Conservation (phyloP, 2,329 filamentous ascomycete species). For the Microdochium nivale region DNA sequence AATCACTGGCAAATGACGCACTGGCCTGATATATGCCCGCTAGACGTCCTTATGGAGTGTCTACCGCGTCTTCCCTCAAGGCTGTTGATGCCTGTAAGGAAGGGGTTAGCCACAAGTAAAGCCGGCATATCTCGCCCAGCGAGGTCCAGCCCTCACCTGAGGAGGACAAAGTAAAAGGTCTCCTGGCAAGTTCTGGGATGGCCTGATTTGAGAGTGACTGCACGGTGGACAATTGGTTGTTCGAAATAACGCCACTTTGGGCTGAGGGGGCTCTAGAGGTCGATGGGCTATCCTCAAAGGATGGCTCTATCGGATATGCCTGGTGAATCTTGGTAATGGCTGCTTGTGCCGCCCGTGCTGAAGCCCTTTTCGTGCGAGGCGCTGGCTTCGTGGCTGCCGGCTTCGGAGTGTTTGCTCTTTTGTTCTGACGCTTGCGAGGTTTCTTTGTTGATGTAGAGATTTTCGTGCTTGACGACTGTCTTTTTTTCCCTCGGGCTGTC, state of each 20-base stretch:
- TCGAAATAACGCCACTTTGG: not conserved
- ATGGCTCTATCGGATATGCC: not conserved
- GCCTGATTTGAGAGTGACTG: not conserved
- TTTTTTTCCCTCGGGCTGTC: constrained; percentile 20
- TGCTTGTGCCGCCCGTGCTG: not conserved
- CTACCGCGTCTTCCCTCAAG: not conserved
- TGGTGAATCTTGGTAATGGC: constrained; percentile 2
- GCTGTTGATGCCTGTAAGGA: constrained; percentile 8
- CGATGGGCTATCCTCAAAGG: not conserved
- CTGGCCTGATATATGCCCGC: not conserved
- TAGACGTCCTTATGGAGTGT: not conserved
- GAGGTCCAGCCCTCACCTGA: constrained; percentile 16
- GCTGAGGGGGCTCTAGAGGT: not conserved
- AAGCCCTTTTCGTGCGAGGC: not conserved
- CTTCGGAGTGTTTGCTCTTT: not conserved
- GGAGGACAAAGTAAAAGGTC: not conserved
- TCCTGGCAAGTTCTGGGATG: not conserved
- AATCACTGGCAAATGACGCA: not conserved
- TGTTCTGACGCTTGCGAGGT: not conserved
- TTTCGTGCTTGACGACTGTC: constrained; percentile 2
- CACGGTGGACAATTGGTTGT: not conserved
- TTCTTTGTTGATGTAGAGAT: not conserved
- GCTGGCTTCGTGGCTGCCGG: not conserved
- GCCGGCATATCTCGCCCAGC: constrained; percentile 5
- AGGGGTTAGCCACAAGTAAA: constrained; percentile 9